phyloP scores from a whole-genome alignment of 345 rosid genomes.

The Capsella bursapastoris region DNA sequence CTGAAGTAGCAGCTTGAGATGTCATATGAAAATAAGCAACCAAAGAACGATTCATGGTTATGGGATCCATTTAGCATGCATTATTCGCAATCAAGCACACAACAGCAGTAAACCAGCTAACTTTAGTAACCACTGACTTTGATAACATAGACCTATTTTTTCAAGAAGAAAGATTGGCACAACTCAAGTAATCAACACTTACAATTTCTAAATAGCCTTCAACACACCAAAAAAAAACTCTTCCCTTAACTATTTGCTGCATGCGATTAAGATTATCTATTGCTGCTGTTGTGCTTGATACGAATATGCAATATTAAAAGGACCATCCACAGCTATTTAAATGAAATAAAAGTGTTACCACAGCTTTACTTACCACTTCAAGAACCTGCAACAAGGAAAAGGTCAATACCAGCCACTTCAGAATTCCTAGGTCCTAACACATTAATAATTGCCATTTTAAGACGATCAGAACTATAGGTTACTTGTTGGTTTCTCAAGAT shows the following conservation, averaged over 20 bases:
- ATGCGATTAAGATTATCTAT: conserved; percentile 24
- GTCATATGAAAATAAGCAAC: conserved; percentile 22
- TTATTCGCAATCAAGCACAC: conserved; percentile 34
- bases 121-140: conserved; percentile 4
- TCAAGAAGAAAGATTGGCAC: conserved; percentile 3
- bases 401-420: conserved; percentile 43
- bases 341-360: conserved; percentile 16
- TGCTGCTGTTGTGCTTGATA: conserved; percentile 40
- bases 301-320: conserved; percentile 34
- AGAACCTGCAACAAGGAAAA: conserved; percentile 42
- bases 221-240: background rate
- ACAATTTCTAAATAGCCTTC: conserved; percentile 5
- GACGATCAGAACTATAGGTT: conserved; percentile 54
- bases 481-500: conserved; percentile 50
- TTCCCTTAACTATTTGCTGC: conserved; percentile 14
- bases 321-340: conserved; percentile 31
- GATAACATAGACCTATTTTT: background rate
- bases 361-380: conserved; percentile 42
- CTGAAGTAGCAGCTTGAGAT: conserved; percentile 39
- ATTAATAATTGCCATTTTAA: conserved; percentile 33
- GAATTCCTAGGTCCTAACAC: conserved; percentile 50
- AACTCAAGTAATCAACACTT: conserved; percentile 32
- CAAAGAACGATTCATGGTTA: conserved; percentile 15
- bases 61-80: conserved; percentile 43
- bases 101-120: conserved; percentile 22